Conservation (phyloP, 163 green algal genomes). For the Chloromonas sp. region DNA sequence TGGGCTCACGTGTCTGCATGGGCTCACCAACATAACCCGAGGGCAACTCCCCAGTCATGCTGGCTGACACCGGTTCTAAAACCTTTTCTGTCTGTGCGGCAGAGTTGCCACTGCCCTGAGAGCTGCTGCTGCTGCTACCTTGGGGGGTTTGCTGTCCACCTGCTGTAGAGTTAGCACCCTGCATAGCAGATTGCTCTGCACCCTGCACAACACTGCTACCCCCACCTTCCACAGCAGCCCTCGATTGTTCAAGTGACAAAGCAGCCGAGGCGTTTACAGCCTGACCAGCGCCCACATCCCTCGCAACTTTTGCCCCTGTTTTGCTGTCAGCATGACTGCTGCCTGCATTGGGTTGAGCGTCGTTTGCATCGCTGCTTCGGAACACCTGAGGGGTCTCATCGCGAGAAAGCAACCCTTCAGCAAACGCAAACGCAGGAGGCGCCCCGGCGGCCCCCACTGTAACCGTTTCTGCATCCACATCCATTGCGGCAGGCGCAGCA, state of each 20-base stretch:
- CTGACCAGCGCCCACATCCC: constrained; percentile 10
- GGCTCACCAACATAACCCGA: too few relatives aligned
- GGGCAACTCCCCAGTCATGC: too few relatives aligned
- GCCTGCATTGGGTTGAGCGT: neutral
- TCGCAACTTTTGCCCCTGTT: constrained; percentile 6
- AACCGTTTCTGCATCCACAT: neutral
- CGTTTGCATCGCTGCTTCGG: too few relatives aligned
- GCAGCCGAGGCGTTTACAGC: constrained; percentile 3
- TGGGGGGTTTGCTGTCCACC: too few relatives aligned
- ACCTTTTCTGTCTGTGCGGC: neutral
- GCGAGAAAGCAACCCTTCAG: neutral
- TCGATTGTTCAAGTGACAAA: neutral
- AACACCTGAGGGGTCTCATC: neutral
- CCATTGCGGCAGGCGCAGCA: neutral
- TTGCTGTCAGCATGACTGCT: neutral
- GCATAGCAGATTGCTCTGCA: constrained; percentile 10
- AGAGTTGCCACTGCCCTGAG: neutral
- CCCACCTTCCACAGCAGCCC: neutral
- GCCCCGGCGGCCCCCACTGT: constrained; percentile 1
- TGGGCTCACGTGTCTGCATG: too few relatives aligned
- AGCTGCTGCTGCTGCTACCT: constrained; percentile 4
- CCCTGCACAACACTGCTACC: too few relatives aligned
- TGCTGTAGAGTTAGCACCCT: neutral
- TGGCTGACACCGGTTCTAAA: too few relatives aligned
- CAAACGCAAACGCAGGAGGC: neutral